A percentile compares a stretch with the other conserved stretches of the same genome.
These are phyloP conservation scores for Colletotrichum sansevieriae DNA, from an alignment of 2,329 filamentous ascomycete species.

Conservation along the genomic window DNA sequence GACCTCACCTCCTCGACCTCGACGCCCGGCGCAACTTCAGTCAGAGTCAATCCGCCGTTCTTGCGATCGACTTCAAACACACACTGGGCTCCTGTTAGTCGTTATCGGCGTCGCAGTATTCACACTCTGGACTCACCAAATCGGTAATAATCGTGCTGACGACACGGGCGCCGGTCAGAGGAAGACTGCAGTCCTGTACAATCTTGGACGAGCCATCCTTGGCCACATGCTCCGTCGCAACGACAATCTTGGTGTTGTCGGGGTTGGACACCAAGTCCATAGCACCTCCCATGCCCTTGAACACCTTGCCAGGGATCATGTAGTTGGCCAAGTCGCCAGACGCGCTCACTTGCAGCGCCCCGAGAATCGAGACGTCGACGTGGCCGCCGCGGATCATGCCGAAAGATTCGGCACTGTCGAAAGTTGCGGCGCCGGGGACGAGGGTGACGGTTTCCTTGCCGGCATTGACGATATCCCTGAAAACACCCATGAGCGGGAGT, in stretches of 20 bases:
- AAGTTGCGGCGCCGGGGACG: slow-evolving; percentile 80
- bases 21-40: slow-evolving; percentile 78
- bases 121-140: slow-evolving; percentile 64
- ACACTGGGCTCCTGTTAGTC: slow-evolving; percentile 58
- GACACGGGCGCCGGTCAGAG: slow-evolving; percentile 74
- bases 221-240: slow-evolving; percentile 77
- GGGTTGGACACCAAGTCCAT: slow-evolving; percentile 82
- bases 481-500: slow-evolving; percentile 44
- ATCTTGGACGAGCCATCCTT: slow-evolving; percentile 78
- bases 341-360: slow-evolving; percentile 84
- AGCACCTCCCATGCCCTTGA: slow-evolving; percentile 88
- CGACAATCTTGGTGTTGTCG: slow-evolving; percentile 78
- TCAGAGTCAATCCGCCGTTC: slow-evolving; percentile 73
- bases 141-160: slow-evolving; percentile 82
- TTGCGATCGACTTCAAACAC: slow-evolving; percentile 77
- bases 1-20: slow-evolving; percentile 75
- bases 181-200: slow-evolving; percentile 72
- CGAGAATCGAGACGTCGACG: slow-evolving; percentile 86
- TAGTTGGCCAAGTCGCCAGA: slow-evolving; percentile 87
- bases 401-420: slow-evolving; percentile 86
- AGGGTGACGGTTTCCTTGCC: slow-evolving; percentile 91
- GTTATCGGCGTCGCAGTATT: rapidly evolving
- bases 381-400: slow-evolving; percentile 89
- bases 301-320: slow-evolving; percentile 89
- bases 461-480: slow-evolving; percentile 81